Evolutionary conservation across 306 rosid genomes (phyloP).

Genomic region (Senna siamea): DNA sequence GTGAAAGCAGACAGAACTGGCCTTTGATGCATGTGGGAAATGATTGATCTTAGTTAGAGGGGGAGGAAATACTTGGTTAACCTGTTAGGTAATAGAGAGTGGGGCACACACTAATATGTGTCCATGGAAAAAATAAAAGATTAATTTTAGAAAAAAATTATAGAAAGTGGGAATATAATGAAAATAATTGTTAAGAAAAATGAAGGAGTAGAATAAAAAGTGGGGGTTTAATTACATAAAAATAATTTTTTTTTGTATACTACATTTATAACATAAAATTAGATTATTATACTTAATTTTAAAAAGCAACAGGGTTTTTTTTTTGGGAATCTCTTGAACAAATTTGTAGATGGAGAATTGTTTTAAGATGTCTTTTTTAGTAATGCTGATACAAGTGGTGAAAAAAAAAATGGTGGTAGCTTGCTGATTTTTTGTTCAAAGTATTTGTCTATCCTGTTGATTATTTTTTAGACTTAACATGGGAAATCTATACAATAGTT

Average conservation of each 20-base stretch:
- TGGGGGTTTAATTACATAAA: background rate
- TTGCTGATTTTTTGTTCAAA: background rate
- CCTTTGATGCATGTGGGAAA: slow-evolving; percentile 28
- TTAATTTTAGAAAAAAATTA: background rate
- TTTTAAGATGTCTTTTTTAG: background rate
- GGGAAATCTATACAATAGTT: background rate
- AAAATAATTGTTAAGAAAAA: slow-evolving; percentile 21
- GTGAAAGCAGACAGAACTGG: slow-evolving; percentile 6
- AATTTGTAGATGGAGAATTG: background rate
- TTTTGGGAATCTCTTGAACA: background rate
- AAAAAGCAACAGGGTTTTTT: background rate
- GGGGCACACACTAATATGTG: background rate
- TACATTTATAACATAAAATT: background rate
- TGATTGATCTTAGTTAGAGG: slow-evolving; percentile 9
- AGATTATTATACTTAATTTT: background rate
- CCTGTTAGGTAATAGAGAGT: background rate
- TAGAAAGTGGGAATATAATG: background rate
- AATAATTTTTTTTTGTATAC: slow-evolving; percentile 5
- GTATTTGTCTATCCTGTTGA: background rate
- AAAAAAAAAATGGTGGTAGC: background rate
- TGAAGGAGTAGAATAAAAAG: background rate
- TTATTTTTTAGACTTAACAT: background rate
- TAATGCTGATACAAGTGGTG: background rate
- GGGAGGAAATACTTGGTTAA: background rate
- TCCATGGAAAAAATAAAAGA: background rate